A percentile compares a stretch with the other conserved stretches of the same genome.
Evolutionary conservation across 2,329 filamentous ascomycete species (phyloP).

Genomic region (Aspergillus cejpii): DNA sequence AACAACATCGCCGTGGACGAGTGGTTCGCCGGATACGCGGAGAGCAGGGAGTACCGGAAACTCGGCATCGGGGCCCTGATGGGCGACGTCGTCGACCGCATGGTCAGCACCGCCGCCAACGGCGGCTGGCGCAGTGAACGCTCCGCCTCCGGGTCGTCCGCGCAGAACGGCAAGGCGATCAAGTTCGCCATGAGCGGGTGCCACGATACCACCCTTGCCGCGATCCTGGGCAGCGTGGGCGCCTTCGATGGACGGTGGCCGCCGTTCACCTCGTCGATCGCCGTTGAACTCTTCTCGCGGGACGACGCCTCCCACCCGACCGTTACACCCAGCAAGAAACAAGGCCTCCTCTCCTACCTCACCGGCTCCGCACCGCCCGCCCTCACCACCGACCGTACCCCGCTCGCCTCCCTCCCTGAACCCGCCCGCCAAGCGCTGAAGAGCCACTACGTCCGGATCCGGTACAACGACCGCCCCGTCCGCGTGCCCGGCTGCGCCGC

Average conservation of each 20-base stretch:
- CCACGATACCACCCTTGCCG: constrained; percentile 89
- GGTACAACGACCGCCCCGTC: constrained; percentile 84
- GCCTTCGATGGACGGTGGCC: constrained; percentile 77
- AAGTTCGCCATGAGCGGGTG: constrained; percentile 78
- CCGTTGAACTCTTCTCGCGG: constrained; percentile 74
- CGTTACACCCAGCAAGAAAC: constrained; percentile 20
- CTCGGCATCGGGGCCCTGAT: constrained; percentile 80
- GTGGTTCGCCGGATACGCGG: constrained; percentile 83
- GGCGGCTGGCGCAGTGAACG: constrained; percentile 47
- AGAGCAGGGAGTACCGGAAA: constrained; percentile 78
- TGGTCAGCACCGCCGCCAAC: constrained; percentile 60
- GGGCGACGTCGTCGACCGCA: constrained; percentile 72
- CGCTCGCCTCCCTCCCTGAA: constrained; percentile 26
- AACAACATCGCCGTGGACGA: constrained; percentile 74
- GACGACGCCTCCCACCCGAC: not conserved
- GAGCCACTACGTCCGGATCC: constrained; percentile 78
- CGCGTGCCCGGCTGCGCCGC: constrained; percentile 71
- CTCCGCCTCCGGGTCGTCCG: constrained; percentile 45
- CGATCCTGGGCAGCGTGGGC: constrained; percentile 68
- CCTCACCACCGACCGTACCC: constrained; percentile 27
- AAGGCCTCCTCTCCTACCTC: constrained; percentile 31
- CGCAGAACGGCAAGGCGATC: constrained; percentile 41
- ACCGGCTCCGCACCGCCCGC: constrained; percentile 18
- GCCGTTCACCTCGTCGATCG: constrained; percentile 86
- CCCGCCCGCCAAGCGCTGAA: constrained; percentile 24